Evolutionary conservation across 106 monocot species (phyloP), one percentile per base, ranked within the genome.

Genomic region (Phalaenopsis equestris): DNA sequence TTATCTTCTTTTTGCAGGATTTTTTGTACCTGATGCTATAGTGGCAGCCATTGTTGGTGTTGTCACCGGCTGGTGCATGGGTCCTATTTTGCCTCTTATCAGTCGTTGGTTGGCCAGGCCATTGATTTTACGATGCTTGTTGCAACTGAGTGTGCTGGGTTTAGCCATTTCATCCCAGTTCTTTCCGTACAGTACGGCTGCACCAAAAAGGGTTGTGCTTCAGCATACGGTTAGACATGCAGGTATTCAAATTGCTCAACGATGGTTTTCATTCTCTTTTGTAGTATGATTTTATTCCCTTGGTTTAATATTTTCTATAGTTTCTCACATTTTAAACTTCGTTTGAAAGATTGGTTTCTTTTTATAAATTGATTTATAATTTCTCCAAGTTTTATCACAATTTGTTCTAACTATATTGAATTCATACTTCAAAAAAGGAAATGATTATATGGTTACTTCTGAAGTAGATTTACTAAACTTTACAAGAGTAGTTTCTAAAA

Each of bases 161-260:
- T 78, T 99, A 82, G 99, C 99, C 68, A 8, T 99, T 42, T 94
- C 94, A 24, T 88, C 91, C 7, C 94, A 91, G 75, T 86, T 93
- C 39, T 99, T 99, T 75, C 99, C 99, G 43, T 99, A 99, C 74
- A 90, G 87, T 73, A 79, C 68, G 43, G 72, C 77, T 84, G 99
- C 99, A 76, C 99, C 99, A 55, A 99, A 99, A 87, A 93, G 99
- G 83, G 87, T 95, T 72, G 89, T 91, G 21, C 64, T 99, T 88
- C 99, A 99, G 73, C 95, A 99, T 78, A 88, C 86, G 24, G 84
- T 93, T 75, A 57, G 86, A 11, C 91, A 89, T 78, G 39, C 80
- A 80, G 93, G 96, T 96, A 82, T 56, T 70, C 18, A 75, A 39
- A 57, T 39, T 24, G 36, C 24, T 78, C 67, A 7, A 17, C 61